Evolutionary conservation across 169 alveolate genomes (phyloP).

Genomic region (Eimeria praecox): DNA sequence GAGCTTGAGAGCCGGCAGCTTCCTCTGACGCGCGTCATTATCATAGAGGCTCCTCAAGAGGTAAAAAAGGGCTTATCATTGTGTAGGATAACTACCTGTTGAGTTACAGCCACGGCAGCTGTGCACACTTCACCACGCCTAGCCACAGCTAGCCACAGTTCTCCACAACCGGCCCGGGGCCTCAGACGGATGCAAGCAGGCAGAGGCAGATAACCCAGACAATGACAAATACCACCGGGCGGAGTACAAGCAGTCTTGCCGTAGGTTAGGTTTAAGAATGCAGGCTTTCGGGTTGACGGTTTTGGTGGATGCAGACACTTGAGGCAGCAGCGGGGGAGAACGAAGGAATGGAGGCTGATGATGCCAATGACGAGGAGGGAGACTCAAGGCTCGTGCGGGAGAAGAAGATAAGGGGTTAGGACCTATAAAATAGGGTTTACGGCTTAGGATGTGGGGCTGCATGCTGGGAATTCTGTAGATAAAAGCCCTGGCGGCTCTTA

Average conservation of each 20-base stretch:
- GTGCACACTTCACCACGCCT: not conserved
- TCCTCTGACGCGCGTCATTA: slow-evolving; percentile 61
- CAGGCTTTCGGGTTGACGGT: not conserved
- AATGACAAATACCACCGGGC: not conserved
- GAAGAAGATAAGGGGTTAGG: slow-evolving; percentile 49
- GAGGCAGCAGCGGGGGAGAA: slow-evolving; percentile 24
- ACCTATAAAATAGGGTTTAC: not conserved
- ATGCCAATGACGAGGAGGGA: slow-evolving; percentile 22
- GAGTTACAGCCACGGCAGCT: not conserved
- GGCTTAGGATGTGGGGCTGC: not conserved
- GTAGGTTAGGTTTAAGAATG: not conserved
- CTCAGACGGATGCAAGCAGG: not conserved
- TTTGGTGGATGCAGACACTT: not conserved
- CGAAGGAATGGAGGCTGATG: slow-evolving; percentile 10
- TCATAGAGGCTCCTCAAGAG: slow-evolving; percentile 57
- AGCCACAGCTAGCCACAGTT: not conserved
- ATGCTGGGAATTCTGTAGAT: not conserved
- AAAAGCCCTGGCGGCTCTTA: not conserved
- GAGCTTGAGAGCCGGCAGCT: slow-evolving; percentile 62
- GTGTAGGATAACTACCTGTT: not conserved
- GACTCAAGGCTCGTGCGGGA: slow-evolving; percentile 17
- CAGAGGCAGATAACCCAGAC: not conserved
- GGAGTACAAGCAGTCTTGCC: not conserved
- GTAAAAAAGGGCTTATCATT: not conserved
- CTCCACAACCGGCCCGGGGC: not conserved